Percentiles rank a stretch among this genome's conserved stretches.
Evolutionary conservation across 768 basidiomycete species (phyloP).

Genomic region (Pholiota molesta): DNA sequence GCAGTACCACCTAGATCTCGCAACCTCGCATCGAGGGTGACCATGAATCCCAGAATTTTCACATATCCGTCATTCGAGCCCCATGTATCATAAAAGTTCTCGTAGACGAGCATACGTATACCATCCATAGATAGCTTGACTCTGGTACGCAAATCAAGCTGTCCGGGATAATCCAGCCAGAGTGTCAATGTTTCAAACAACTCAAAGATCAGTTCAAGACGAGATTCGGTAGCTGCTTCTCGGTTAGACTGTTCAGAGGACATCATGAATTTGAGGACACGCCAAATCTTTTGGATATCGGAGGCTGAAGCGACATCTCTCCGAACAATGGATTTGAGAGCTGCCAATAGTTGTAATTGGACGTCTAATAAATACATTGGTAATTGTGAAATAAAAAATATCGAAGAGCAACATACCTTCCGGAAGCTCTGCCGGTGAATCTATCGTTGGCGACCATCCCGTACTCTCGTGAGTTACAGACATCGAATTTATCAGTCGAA

Average conservation of each 20-base stretch:
- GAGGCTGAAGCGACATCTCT: conserved; percentile 1
- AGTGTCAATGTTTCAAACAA: conserved; percentile 5
- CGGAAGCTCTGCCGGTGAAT: not conserved
- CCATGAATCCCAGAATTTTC: conserved; percentile 7
- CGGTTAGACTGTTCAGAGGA: not conserved
- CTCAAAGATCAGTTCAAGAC: conserved; percentile 2
- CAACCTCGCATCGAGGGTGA: not conserved
- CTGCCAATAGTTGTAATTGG: conserved; percentile 4
- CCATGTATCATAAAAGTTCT: conserved; percentile 5
- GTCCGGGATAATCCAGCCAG: conserved; percentile 7
- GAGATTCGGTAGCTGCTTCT: not conserved
- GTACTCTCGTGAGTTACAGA: not conserved
- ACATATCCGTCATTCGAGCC: conserved; percentile 3
- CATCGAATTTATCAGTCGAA: conserved; percentile 12
- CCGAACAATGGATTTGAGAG: conserved; percentile 4
- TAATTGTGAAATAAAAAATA: not conserved
- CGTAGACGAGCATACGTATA: conserved; percentile 1
- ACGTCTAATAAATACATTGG: not conserved
- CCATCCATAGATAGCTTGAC: conserved; percentile 11
- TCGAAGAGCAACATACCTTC: not conserved
- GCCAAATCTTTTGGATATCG: conserved; percentile 11
- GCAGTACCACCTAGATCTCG: not conserved
- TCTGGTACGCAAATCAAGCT: not conserved
- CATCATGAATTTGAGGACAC: conserved; percentile 2
- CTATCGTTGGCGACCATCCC: not conserved